A percentile compares a stretch with the other conserved stretches of the same genome.
These are phyloP conservation scores for Solanum arcanum DNA, from an alignment of 257 asterid species.

Conservation along the genomic window DNA sequence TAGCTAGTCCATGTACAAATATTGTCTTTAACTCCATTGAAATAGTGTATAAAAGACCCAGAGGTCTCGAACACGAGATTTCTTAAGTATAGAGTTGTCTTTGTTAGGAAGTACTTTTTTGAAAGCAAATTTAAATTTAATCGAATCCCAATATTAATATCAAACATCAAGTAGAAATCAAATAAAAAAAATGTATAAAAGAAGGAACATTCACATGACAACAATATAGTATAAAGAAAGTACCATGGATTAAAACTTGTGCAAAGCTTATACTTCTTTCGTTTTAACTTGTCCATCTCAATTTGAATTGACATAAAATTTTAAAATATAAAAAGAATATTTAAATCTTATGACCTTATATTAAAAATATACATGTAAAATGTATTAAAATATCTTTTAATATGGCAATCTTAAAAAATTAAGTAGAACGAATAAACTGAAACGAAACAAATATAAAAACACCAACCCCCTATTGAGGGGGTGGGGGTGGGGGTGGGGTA, in stretches of 20 bases:
- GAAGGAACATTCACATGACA: neutral
- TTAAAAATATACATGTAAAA: too few relatives aligned
- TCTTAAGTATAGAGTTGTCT: too few relatives aligned
- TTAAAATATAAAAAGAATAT: too few relatives aligned
- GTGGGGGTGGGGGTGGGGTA: neutral
- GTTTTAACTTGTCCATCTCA: too few relatives aligned
- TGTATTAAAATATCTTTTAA: too few relatives aligned
- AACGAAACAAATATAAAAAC: neutral
- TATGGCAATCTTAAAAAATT: too few relatives aligned
- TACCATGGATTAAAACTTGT: neutral
- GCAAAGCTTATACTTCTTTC: neutral
- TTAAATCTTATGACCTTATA: neutral
- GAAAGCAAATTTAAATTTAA: too few relatives aligned
- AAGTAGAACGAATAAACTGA: neutral
- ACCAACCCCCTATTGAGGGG: neutral
- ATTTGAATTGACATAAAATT: too few relatives aligned
- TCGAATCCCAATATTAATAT: accelerated
- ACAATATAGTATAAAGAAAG: neutral
- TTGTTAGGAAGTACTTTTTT: too few relatives aligned
- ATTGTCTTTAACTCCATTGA: neutral
- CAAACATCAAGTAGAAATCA: accelerated
- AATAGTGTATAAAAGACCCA: neutral
- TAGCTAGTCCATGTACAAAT: neutral
- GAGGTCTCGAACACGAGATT: too few relatives aligned
- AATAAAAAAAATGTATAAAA: neutral